Conservation (phyloP, 768 basidiomycete species). For the Trametes coccinea region DNA sequence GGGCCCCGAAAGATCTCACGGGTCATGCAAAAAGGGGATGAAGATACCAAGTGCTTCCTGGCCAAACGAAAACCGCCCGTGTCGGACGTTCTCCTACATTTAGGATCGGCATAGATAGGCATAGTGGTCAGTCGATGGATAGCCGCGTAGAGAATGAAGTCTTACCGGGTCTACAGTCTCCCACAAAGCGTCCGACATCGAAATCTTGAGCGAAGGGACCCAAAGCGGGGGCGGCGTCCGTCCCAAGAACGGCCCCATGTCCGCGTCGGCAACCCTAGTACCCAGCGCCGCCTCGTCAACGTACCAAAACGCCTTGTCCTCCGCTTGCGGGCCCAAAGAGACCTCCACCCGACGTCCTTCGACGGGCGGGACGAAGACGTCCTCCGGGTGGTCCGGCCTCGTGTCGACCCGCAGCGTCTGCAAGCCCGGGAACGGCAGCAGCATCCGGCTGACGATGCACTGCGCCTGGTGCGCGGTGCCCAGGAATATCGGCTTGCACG, state of each 20-base stretch:
- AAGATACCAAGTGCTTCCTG: not conserved
- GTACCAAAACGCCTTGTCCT: not conserved
- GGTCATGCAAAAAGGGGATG: not conserved
- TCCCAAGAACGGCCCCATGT: not conserved
- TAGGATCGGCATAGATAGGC: no score
- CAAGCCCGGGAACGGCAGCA: conserved; percentile 1
- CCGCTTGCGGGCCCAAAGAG: not conserved
- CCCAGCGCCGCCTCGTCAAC: not conserved
- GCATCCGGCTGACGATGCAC: not conserved
- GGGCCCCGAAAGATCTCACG: not conserved
- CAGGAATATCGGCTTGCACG: not conserved
- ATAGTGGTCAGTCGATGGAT: not conserved
- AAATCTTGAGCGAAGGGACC: not conserved
- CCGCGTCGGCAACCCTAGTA: not conserved
- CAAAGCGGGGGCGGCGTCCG: not conserved
- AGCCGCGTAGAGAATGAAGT: no score
- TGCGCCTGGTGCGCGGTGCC: no score
- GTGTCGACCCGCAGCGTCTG: not conserved
- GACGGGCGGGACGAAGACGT: not conserved
- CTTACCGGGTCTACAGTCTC: not conserved
- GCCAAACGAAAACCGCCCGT: not conserved
- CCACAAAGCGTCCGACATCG: conserved; percentile 5
- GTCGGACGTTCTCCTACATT: not conserved
- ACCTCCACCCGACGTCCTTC: not conserved
- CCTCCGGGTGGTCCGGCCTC: not conserved